Percentiles rank a stretch among this genome's conserved stretches.
These are phyloP conservation scores for Alternaria dauci DNA, from an alignment of 2,329 filamentous ascomycete species.

Conservation along the genomic window DNA sequence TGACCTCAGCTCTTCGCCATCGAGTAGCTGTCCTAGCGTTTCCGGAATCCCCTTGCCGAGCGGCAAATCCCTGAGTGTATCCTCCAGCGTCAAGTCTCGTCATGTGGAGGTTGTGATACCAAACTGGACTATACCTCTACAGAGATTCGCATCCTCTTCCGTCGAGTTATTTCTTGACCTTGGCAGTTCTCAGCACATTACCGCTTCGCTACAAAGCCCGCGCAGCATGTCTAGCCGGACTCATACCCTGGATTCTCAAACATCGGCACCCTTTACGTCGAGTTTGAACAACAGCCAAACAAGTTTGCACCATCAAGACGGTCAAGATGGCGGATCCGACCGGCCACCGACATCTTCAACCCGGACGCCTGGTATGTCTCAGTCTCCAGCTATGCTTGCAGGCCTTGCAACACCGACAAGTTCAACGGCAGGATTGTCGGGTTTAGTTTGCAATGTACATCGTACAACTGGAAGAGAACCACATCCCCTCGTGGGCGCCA, in stretches of 20 bases:
- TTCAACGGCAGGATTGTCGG: slow-evolving; percentile 68
- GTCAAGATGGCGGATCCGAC: slow-evolving; percentile 53
- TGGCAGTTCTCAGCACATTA: slow-evolving; percentile 22
- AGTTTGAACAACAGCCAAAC: slow-evolving; percentile 58
- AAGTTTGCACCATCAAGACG: slow-evolving; percentile 55
- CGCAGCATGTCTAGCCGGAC: slow-evolving; percentile 56
- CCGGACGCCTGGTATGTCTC: slow-evolving; percentile 57
- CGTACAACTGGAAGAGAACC: slow-evolving; percentile 91
- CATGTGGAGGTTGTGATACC: slow-evolving; percentile 62
- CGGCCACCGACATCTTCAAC: slow-evolving; percentile 42
- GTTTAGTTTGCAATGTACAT: slow-evolving; percentile 73
- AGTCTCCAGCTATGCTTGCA: slow-evolving; percentile 52
- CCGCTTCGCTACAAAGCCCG: slow-evolving; percentile 38
- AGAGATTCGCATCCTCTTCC: slow-evolving; percentile 49
- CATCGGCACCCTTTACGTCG: slow-evolving; percentile 53
- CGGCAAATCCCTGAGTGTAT: slow-evolving; percentile 42
- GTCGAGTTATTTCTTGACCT: slow-evolving; percentile 38
- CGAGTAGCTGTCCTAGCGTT: slow-evolving; percentile 41
- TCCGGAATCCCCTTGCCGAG: slow-evolving; percentile 38
- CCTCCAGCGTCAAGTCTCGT: slow-evolving; percentile 48
- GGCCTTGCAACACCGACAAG: slow-evolving; percentile 50
- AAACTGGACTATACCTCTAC: slow-evolving; percentile 54
- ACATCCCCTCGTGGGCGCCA: slow-evolving; percentile 89
- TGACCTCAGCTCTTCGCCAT: slow-evolving; percentile 44
- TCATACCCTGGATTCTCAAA: slow-evolving; percentile 59